Conservation (phyloP, 441 rosid genomes). For the Biscutella laevigata region DNA sequence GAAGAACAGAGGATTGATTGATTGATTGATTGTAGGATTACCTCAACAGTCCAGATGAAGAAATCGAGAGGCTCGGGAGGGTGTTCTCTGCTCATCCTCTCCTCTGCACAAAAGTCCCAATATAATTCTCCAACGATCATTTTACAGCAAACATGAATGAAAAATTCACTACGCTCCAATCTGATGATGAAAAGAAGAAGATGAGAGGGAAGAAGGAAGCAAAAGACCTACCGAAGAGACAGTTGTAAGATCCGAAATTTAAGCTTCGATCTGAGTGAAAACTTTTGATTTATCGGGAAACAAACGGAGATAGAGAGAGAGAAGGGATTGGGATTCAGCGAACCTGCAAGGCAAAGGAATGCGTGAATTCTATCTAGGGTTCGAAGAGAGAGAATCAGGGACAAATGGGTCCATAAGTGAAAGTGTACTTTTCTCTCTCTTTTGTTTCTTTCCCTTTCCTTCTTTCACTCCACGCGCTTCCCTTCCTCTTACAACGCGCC, state of each 20-base stretch:
- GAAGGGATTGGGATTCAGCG: constrained; percentile 5
- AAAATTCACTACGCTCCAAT: too few relatives aligned
- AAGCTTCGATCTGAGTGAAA: constrained; percentile 20
- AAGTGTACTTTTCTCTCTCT: not conserved
- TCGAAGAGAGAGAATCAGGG: constrained; percentile 15
- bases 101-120: constrained; percentile 25
- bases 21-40: constrained; percentile 23
- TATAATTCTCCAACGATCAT: constrained; percentile 16
- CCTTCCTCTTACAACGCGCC: constrained; percentile 23
- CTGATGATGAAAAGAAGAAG: not conserved
- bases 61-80: constrained; percentile 98
- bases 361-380: constrained; percentile 27
- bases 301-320: constrained; percentile 16
- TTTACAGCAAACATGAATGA: too few relatives aligned
- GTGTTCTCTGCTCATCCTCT: constrained; percentile 68
- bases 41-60: constrained; percentile 99
- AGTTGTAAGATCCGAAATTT: constrained; percentile 38
- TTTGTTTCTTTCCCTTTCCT: not conserved
- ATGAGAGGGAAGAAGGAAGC: not conserved
- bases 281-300: constrained; percentile 25
- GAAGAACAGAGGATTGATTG: not conserved
- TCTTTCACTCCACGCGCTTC: constrained; percentile 20
- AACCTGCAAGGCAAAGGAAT: constrained; percentile 21
- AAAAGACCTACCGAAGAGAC: constrained; percentile 25
- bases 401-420: constrained; percentile 27